These are phyloP conservation scores for Sanghuangporus weigelae DNA, from an alignment of 1,284 basidiomycete genomes.

Conservation along the genomic window DNA sequence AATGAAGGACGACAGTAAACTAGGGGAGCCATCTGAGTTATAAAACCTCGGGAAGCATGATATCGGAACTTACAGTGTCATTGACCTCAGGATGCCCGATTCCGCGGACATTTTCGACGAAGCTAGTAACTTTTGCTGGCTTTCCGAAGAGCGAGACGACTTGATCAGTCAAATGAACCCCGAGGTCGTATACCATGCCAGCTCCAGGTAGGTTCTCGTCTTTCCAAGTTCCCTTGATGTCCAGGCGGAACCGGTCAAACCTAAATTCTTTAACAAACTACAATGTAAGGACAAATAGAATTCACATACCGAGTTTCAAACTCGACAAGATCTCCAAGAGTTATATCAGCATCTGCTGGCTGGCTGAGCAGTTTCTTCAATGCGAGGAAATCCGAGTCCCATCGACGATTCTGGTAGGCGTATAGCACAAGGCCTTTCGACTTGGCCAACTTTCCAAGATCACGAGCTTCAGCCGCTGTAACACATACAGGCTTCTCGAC, in stretches of 20 bases:
- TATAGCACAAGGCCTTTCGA: conserved; percentile 65
- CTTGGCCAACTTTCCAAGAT: conserved; percentile 63
- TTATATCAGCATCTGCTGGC: conserved; percentile 44
- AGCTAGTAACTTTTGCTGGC: conserved; percentile 63
- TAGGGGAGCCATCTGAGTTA: conserved; percentile 28
- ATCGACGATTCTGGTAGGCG: conserved; percentile 79
- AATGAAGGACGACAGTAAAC: conserved; percentile 69
- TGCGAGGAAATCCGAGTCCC: conserved; percentile 80
- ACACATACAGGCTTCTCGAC: conserved; percentile 83
- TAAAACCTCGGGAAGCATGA: no score
- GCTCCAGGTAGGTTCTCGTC: conserved; percentile 49
- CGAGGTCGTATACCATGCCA: conserved; percentile 60
- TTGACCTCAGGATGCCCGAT: conserved; percentile 61
- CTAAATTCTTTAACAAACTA: conserved; percentile 29
- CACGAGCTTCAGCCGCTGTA: conserved; percentile 57
- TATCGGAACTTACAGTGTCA: conserved; percentile 46
- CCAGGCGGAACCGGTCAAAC: conserved; percentile 72
- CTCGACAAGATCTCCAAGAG: conserved; percentile 62
- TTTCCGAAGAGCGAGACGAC: conserved; percentile 72
- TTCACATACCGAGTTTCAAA: conserved; percentile 65
- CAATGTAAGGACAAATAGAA: not conserved
- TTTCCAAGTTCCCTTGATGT: conserved; percentile 68
- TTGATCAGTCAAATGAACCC: conserved; percentile 74
- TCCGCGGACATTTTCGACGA: conserved; percentile 63
- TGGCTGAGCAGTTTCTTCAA: conserved; percentile 59